Evolutionary conservation across 2,329 filamentous ascomycete genomes (phyloP).

Genomic region (Blumeriella jaapii): DNA sequence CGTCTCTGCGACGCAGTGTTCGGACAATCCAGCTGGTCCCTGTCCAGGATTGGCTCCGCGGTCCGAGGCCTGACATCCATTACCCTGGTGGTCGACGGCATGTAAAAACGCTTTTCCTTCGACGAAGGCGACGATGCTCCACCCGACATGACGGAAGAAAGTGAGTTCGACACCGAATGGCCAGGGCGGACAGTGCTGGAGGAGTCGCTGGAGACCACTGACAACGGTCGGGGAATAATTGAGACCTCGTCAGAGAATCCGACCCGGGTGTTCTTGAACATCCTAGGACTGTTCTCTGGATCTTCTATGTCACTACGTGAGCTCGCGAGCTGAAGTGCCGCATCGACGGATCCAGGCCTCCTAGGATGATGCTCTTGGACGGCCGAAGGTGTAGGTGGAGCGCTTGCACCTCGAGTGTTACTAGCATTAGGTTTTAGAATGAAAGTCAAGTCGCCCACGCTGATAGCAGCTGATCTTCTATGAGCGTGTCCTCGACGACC

Average conservation of each 20-base stretch:
- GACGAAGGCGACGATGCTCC: constrained; percentile 32
- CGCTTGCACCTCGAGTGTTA: constrained; percentile 20
- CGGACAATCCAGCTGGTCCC: constrained; percentile 28
- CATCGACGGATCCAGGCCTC: constrained; percentile 17
- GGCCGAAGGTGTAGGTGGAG: constrained; percentile 35
- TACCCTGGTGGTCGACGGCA: constrained; percentile 30
- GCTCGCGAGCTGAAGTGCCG: constrained; percentile 14
- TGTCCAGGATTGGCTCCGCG: constrained; percentile 54
- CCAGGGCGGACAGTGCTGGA: constrained; percentile 57
- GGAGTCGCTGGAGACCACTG: constrained; percentile 73
- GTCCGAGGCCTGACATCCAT: constrained; percentile 52
- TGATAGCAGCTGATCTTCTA: constrained; percentile 63
- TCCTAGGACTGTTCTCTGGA: constrained; percentile 11
- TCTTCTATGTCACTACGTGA: constrained; percentile 6
- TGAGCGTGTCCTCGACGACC: constrained; percentile 64
- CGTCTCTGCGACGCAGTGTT: constrained; percentile 32
- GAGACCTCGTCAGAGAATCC: constrained; percentile 78
- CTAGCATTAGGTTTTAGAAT: constrained; percentile 42
- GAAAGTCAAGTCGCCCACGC: constrained; percentile 65
- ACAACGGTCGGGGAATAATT: constrained; percentile 72
- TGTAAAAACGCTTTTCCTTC: constrained; percentile 31
- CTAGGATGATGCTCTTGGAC: constrained; percentile 12
- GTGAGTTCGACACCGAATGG: constrained; percentile 67
- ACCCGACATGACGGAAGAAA: constrained; percentile 65
- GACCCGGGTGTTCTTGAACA: constrained; percentile 49